Base-by-base conservation (phyloP, 805 yeast species). In the Kodamaea restingae region DNA sequence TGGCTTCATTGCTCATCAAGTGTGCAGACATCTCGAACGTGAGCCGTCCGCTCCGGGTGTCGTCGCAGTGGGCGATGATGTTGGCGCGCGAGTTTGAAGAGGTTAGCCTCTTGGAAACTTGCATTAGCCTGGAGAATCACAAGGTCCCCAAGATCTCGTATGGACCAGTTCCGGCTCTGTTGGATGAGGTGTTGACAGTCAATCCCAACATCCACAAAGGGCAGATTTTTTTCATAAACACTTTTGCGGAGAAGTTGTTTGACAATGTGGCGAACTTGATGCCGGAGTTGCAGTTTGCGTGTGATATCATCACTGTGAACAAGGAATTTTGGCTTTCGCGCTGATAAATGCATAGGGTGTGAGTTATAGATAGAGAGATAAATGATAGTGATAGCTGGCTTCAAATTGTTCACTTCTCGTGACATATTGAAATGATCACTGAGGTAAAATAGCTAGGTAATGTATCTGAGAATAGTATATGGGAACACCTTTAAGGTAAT, bases 11-110 rank as follows among this genome's bases (percentile, higher is more conserved):
- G 43, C 71, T 91, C 44, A 78, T 93, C 44, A 93, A 93, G 65
- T 88, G 95, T 60, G 97, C 98, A 2, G 98, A 93, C 63, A 88
- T 93, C 33, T 86, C 96, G 18, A 93, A 93, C 58, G 96, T 90
- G 15, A 79, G 95, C 7, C 69, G 98, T 44, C 88, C 90, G 4
- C 65, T 86, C 41, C 65, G 74, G 26, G 77, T 87, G 2, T 81
- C 91, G 15, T 76, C 86, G 1, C 81, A 83, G 62, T 90, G 97
- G 97, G 96, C 95, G 4, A 65, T 76, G 45, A 77, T 81, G n/a
- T 70, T 90, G 30, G 73, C 83, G 1, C 66, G 84, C 45, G 97
- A 90, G 60, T 86, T 88, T 50, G 72, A 70, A 32, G 90, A 85
- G 55, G 78, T 87, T 43, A 64, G 71, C 4, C 58, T 54, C 25